Conservation (phyloP, 306 rosid genomes). For the Acacia acuminata region DNA sequence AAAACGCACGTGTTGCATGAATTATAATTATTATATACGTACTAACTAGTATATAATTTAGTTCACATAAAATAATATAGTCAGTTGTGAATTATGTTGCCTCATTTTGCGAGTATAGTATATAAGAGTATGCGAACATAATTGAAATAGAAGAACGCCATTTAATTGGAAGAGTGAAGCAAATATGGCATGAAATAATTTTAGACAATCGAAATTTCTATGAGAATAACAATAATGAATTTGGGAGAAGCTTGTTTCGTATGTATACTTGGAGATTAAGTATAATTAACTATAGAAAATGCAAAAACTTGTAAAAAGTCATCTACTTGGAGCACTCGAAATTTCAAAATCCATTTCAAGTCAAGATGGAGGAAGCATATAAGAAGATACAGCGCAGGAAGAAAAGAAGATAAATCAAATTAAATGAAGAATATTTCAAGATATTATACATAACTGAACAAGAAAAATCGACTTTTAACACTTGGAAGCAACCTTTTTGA, state of each 20-base stretch:
- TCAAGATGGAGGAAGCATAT: neutral
- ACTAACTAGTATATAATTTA: too few species aligned
- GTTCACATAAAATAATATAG: too few species aligned
- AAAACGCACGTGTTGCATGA: neutral
- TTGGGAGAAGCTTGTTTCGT: neutral
- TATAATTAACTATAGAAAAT: neutral
- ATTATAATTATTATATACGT: neutral
- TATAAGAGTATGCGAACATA: too few species aligned
- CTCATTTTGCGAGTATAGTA: too few species aligned
- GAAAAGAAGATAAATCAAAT: neutral
- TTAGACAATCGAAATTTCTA: neutral
- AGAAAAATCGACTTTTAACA: neutral
- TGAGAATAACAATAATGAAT: neutral
- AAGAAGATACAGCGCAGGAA: neutral
- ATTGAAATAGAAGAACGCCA: neutral
- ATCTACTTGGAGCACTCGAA: neutral
- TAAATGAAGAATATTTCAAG: neutral
- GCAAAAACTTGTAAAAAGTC: neutral
- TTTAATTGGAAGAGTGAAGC: neutral
- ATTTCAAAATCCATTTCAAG: neutral
- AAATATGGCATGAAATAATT: neutral
- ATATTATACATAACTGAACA: neutral
- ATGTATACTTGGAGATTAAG: neutral
- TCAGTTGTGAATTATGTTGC: too few species aligned
- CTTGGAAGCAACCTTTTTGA: neutral